Evolutionary conservation across 768 basidiomycete genomes (phyloP), one percentile per base, ranked within the genome.

Genomic region (Ephemerocybe angulata): DNA sequence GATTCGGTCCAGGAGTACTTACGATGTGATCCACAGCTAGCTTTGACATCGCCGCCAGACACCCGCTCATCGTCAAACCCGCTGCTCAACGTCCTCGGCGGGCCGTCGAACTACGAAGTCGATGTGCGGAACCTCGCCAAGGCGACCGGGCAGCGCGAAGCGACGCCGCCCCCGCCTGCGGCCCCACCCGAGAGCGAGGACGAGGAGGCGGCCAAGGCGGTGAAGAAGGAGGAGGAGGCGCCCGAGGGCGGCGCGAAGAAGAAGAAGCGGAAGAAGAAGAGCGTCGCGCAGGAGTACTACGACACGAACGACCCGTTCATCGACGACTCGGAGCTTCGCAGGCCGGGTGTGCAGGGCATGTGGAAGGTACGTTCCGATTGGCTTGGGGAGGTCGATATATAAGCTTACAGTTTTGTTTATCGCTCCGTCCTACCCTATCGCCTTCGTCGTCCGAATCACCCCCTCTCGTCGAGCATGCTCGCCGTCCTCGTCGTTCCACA

Each of bases 291-390:
- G 21, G 90, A 89, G 65, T 91, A 93, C 63, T 99, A 99, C 76
- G 96, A 99, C 72, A 76, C 86, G 19, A 73, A 78, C 0, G 97
- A 99, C 72, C 89, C 92, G 0, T 98, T 98, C 74, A 97, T 99
- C 65, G 97, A 99, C 76, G 97, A 99, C 71, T 92, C 93, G 1
- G 96, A 98, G 65, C 76, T 96, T n/a, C n/a, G n/a, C n/a, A n/a
- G n/a, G n/a, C n/a, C n/a, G n/a, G n/a, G n/a, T n/a, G n/a, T n/a
- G n/a, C n/a, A n/a, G n/a, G n/a, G n/a, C n/a, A n/a, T n/a, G n/a
- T n/a, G n/a, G n/a, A n/a, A n/a, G n/a, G n/a, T n/a, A n/a, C n/a
- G n/a, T n/a, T n/a, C n/a, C n/a, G n/a, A n/a, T n/a, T n/a, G n/a
- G n/a, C n/a, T n/a, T n/a, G n/a, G n/a, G n/a, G n/a, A n/a, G n/a